phyloP scores from a whole-genome alignment of 2,329 filamentous ascomycete genomes.

The Ophiostoma himal-ulmi region DNA sequence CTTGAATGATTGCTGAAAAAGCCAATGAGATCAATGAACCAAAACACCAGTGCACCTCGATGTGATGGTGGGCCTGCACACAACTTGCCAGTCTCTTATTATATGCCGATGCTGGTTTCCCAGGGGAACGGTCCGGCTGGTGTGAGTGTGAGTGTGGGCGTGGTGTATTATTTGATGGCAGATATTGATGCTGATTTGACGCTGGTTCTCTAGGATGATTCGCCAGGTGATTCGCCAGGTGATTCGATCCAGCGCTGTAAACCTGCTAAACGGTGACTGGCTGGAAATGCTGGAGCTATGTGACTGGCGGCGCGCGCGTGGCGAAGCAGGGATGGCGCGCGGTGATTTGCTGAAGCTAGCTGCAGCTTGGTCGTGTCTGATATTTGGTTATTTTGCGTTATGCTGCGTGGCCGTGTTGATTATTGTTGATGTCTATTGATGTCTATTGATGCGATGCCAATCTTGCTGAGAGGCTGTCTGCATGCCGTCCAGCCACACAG shows the following conservation, averaged over 20 bases:
- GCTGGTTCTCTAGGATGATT: background rate
- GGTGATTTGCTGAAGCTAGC: slow-evolving; percentile 8
- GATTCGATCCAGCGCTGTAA: background rate
- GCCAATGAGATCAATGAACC: background rate
- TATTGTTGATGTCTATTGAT: background rate
- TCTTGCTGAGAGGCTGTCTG: background rate
- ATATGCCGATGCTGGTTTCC: slow-evolving; percentile 6
- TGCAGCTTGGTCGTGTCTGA: background rate
- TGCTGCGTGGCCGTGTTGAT: background rate
- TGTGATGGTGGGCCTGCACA: background rate
- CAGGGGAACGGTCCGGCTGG: background rate
- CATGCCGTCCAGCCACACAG: background rate
- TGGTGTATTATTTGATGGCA: background rate
- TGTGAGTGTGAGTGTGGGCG: background rate
- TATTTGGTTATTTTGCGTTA: background rate
- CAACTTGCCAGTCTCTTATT: background rate
- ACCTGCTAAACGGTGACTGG: background rate
- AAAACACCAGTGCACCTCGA: background rate
- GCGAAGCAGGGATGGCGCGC: background rate
- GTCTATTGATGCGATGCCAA: background rate
- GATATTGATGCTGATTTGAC: background rate
- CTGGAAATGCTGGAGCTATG: background rate
- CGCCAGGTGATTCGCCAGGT: background rate
- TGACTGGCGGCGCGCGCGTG: background rate
- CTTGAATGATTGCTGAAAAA: background rate